Evolutionary conservation across 345 rosid genomes (phyloP), one percentile per base, ranked within the genome.

Genomic region (Gossypioides kirkii): DNA sequence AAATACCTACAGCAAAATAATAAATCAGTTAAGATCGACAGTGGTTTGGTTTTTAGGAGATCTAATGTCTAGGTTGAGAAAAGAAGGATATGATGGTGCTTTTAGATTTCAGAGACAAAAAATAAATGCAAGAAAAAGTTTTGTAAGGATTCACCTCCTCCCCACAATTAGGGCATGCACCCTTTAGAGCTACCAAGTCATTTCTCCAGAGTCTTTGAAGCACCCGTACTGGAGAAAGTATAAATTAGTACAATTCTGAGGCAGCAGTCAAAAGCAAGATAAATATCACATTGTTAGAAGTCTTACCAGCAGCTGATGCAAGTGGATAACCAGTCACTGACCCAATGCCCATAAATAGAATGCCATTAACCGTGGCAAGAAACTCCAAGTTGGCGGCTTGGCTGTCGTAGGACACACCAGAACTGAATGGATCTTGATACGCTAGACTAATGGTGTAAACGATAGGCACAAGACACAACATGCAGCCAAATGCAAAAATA

Each of bases 101-200:
- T 67, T 79, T 55, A 17, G 17, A 23, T 58, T 28, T 28, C 2
- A 9, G 22, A 20, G 63, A 61, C 14, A 26, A 20, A 63, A 53
- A 23, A 63, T 45, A 6, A 60, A 47, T 12, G 62, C 3, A 49
- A 14, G 20, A 23, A 43, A 32, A 12, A 22, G 7, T 3, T 1
- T 54, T 68, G 52, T 25, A 42, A 71, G 62, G 36, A 81, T 80
- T 76, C n/a, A 92, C 99, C 99, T 95, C 99, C 77, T 95, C 99
- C 47, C 97, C 94, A 17, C 99, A 95, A 79, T 92, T 90, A 3
- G 98, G 99, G 76, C 99, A 95, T 76, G 92, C 86, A 70, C 99
- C 98, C 81, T 77, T 92, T 64, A 95, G 86, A 65, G 96, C 92
- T 28, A 85, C 94, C 81, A 95, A 82, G 85, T 95, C 98, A 74